Evolutionary conservation across 1,284 basidiomycete species (phyloP), one percentile per base, ranked within the genome.

Genomic region (Trichosporon coremiiforme): DNA sequence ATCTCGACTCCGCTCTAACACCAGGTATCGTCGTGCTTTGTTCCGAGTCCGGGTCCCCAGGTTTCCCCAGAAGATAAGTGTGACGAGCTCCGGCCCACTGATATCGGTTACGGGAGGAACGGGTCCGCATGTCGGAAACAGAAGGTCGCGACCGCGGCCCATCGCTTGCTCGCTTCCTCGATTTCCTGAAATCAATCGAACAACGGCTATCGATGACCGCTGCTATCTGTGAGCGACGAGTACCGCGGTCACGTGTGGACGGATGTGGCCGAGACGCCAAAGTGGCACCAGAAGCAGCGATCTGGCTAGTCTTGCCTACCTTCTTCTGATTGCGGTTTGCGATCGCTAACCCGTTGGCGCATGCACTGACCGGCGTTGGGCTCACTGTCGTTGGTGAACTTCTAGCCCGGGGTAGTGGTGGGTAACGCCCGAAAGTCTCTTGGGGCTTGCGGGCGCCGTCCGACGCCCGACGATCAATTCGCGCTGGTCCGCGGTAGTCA

Each of bases 1-100:
- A 45, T 45, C 41, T 45, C 41, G 41, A 45, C 41, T 45, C 41
- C 41, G 41, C n/a, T n/a, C n/a, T n/a, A n/a, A n/a, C n/a, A n/a
- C 36, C 13, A 13, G 36, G 0, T 38, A 38, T n/a, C 41, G 6
- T n/a, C 17, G 9, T 7, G 0, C 41, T 8, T n/a, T 17, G 17
- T 7, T 45, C 17, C 41, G 41, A 10, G 1, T 45, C 33, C 9
- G 33, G 33, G 33, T 45, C 41, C 41, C 41, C 41, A 45, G 41
- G 33, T 35, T 35, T 35, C 33, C 33, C 33, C 2, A 25, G 25
- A 35, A 35, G 33, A 35, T 35, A 35, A 35, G 33, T 35, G 33
- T 35, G 33, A 6, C 41, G n/a, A 45, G 41, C 41, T 45, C 41
- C 41, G 41, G 41, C n/a, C 41, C 41, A 45, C 5, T 2, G 17